Conservation (phyloP, 352 stramenopile species). For the Phytopythium sindhum region DNA sequence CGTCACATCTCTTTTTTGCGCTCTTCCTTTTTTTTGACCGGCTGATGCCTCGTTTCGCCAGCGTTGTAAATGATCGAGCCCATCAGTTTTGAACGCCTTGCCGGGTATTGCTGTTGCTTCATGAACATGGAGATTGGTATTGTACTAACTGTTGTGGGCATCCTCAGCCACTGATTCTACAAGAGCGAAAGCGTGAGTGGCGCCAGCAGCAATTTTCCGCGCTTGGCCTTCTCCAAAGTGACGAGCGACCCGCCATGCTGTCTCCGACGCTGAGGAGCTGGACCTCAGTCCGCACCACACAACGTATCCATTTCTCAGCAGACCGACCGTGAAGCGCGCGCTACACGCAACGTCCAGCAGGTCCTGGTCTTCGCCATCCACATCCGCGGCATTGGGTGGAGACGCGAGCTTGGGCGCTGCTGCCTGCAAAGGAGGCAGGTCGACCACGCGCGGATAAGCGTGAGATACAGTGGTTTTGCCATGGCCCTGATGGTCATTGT, state of each 20-base stretch:
- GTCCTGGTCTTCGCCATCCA: conserved; percentile 21
- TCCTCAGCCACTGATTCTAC: not conserved
- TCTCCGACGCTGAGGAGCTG: too few species aligned
- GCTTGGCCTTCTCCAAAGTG: not conserved
- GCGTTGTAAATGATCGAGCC: not conserved
- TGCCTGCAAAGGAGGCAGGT: conserved; percentile 18
- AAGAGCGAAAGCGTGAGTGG: not conserved
- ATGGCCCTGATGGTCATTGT: not conserved
- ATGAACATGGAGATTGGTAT: not conserved
- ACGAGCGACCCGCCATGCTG: not conserved
- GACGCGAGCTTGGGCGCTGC: not conserved
- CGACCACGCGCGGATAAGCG: conserved; percentile 47
- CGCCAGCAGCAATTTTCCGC: not conserved
- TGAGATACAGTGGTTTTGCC: conserved; percentile 13
- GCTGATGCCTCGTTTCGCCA: not conserved
- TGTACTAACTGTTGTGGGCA: not conserved
- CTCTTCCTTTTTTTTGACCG: conserved; percentile 1
- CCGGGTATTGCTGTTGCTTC: not conserved
- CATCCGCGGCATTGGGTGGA: not conserved
- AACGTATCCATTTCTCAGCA: conserved; percentile 38
- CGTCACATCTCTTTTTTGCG: not conserved
- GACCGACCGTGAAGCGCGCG: conserved; percentile 41
- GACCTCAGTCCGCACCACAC: conserved; percentile 44
- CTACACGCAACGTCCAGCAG: conserved; percentile 44
- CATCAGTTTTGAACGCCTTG: conserved; percentile 2